phyloP scores from a whole-genome alignment of 225 moss, liverwort and hornwort genomes.

The Pleurozium schreberi region DNA sequence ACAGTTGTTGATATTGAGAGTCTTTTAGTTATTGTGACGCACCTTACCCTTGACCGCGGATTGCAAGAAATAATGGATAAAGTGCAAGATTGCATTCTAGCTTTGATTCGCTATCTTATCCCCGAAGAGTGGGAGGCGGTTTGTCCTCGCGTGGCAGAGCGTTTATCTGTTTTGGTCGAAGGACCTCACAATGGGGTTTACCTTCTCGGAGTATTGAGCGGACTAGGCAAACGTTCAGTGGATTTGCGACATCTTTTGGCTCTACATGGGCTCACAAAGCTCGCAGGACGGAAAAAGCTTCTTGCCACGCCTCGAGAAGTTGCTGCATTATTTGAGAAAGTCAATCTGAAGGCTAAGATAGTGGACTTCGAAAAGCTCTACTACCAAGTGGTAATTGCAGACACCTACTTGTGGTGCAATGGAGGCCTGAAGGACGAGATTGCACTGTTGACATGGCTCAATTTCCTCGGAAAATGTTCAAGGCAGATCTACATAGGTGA shows the following conservation, averaged over 20 bases:
- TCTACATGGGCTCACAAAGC: constrained; percentile 24
- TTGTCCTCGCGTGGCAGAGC: constrained; percentile 5
- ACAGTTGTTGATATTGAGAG: constrained; percentile 14
- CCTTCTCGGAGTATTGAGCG: constrained; percentile 27
- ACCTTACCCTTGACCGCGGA: constrained; percentile 24
- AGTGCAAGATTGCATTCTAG: constrained; percentile 34
- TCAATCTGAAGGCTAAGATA: constrained; percentile 25
- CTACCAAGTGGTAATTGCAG: constrained; percentile 33
- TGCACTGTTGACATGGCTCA: constrained; percentile 18
- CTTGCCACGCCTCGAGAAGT: constrained; percentile 23
- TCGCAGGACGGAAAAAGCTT: background rate
- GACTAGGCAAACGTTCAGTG: constrained; percentile 26
- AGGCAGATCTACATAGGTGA: constrained; percentile 37
- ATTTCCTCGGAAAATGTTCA: constrained; percentile 28
- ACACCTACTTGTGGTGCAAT: constrained; percentile 37
- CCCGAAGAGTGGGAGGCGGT: constrained; percentile 20
- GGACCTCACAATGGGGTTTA: constrained; percentile 20
- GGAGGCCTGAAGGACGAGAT: constrained; percentile 17
- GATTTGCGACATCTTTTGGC: constrained; percentile 28
- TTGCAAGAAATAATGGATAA: constrained; percentile 21
- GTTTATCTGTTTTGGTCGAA: constrained; percentile 8
- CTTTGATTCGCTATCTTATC: constrained; percentile 13
- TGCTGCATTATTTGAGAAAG: constrained; percentile 12
- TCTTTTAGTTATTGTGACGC: constrained; percentile 24
- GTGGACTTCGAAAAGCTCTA: constrained; percentile 26